A percentile compares a stretch with the other conserved stretches of the same genome.
These are phyloP conservation scores for Beauveria asiatica DNA, from an alignment of 2,329 filamentous ascomycete species.

Conservation along the genomic window DNA sequence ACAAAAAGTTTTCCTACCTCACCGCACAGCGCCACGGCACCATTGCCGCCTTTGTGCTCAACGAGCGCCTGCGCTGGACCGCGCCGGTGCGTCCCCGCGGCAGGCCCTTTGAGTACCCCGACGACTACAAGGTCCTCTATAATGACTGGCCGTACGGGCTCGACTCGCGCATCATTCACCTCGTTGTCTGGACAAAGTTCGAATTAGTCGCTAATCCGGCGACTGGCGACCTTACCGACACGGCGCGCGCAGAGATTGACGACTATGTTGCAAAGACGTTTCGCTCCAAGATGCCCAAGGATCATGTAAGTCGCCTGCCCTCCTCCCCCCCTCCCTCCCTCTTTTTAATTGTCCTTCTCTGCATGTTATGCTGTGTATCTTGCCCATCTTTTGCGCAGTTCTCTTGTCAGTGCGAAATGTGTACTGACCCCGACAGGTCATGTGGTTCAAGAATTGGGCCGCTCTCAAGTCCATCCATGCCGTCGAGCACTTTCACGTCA, in stretches of 20 bases:
- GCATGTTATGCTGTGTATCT: neutral
- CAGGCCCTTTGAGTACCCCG: constrained; percentile 34
- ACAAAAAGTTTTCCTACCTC: constrained; percentile 59
- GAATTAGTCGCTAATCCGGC: constrained; percentile 57
- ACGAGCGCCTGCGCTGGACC: constrained; percentile 61
- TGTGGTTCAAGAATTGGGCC: constrained; percentile 64
- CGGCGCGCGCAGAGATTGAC: constrained; percentile 57
- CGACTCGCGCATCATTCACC: constrained; percentile 66
- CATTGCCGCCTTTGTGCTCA: constrained; percentile 68
- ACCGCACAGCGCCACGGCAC: constrained; percentile 63
- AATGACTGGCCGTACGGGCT: constrained; percentile 97
- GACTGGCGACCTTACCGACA: constrained; percentile 59
- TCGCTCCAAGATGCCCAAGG: constrained; percentile 37
- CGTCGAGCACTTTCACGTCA: constrained; percentile 91
- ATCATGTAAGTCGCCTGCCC: constrained; percentile 39
- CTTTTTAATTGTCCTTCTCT: neutral
- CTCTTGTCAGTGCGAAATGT: neutral
- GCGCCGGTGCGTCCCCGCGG: constrained; percentile 27
- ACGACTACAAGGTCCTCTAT: constrained; percentile 64
- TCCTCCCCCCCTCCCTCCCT: too few relatives aligned
- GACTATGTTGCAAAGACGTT: constrained; percentile 63
- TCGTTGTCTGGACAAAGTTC: constrained; percentile 93
- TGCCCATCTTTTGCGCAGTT: too few relatives aligned
- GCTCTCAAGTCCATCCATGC: constrained; percentile 76
- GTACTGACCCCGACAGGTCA: constrained; percentile 21